Conservation (phyloP, 2,329 filamentous ascomycete genomes). For the Grosmannia clavigera region DNA sequence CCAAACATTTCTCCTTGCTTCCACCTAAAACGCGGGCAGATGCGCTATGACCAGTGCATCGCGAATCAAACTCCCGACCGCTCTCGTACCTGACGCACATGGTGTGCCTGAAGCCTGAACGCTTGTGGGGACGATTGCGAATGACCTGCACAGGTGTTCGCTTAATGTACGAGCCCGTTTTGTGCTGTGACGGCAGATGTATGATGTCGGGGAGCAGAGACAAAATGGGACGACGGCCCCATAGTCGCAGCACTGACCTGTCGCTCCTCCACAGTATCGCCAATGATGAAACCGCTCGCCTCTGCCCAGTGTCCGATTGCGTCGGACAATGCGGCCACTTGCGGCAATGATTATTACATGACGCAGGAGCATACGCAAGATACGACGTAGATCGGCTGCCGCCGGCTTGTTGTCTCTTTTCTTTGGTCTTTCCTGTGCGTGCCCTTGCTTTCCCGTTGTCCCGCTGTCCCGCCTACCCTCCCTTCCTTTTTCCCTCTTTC, state of each 20-base stretch:
- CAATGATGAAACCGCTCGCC: not conserved
- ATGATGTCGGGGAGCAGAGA: not conserved
- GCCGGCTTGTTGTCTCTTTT: no score
- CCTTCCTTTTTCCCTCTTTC: not conserved
- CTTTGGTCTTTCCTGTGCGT: no score
- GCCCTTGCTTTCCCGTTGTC: no score
- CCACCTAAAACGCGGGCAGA: not conserved
- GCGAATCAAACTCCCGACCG: not conserved
- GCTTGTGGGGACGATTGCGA: not conserved
- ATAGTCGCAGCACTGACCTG: not conserved
- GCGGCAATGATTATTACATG: not conserved
- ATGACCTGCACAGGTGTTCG: not conserved
- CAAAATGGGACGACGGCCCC: not conserved
- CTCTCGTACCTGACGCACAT: not conserved
- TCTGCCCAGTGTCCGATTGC: not conserved
- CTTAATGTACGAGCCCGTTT: not conserved
- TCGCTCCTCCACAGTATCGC: not conserved
- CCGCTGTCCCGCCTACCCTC: no score
- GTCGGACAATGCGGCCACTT: not conserved
- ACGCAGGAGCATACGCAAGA: not conserved
- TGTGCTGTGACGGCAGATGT: not conserved
- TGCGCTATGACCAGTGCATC: not conserved
- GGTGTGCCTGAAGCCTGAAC: not conserved
- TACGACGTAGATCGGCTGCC: not conserved
- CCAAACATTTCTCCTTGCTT: not conserved